Evolutionary conservation across 306 rosid species (phyloP), one percentile per base, ranked within the genome.

Genomic region (Trifolium fragiferum): DNA sequence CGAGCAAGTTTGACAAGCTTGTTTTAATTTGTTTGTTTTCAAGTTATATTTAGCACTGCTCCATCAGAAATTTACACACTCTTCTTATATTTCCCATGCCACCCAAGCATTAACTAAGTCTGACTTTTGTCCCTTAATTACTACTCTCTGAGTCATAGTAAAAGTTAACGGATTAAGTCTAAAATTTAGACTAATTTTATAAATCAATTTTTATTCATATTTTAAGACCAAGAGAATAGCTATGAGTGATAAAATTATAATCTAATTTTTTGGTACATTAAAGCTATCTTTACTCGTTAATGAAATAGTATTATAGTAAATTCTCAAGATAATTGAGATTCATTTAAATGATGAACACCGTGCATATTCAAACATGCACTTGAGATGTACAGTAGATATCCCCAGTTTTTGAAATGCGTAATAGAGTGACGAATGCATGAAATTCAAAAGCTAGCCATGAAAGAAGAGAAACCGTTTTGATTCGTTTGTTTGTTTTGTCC

Each of bases 361-460:
- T 44, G 16, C 4, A 1, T 12, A 4, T 47, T 49, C 10, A 49
- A 50, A 16, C 57, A 50, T 16, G 57, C 57, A 16, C 4, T 35
- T 7, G 38, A 35, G 38, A 1, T 7, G 58, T 8, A 8, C 8
- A 18, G 25, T 51, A 55, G 61, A 32, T 54, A 23, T 2, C 61
- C 30, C 60, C 16, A 12, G n/a, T 20, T 51, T 82, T 72, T 77
- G 63, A 59, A 59, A 77, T 82, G 76, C 72, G 67, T 72, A 70
- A 35, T 73, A 40, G 33, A 65, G 21, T 72, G 72, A 72, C 68
- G 59, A 72, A 57, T 78, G 70, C 75, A 74, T 82, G 83, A 32
- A 60, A 57, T 19, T 50, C 41, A 76, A 68, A 49, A 55, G 44
- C 14, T 71, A 55, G 44, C 14, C 75, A 77, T 60, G 51, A 74